Percentiles rank a stretch among this genome's conserved stretches.
Conservation (phyloP, 805 yeast species). For the Brettanomyces sp. region DNA sequence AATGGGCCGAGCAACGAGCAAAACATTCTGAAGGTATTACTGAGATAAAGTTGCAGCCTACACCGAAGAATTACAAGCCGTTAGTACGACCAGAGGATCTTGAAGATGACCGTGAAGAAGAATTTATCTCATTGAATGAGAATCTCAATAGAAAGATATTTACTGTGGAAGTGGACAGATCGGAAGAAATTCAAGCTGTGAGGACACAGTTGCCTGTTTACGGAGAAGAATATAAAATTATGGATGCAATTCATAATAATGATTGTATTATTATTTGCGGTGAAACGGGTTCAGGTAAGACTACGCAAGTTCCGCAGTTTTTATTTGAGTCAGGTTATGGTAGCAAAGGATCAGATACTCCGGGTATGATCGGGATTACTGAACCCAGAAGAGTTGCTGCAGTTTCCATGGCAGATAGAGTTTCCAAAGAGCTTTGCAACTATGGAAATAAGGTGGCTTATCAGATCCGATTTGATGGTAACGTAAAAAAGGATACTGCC, state of each 20-base stretch:
- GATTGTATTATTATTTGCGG: constrained; percentile 90
- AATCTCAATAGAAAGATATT: constrained; percentile 47
- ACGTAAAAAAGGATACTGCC: constrained; percentile 53
- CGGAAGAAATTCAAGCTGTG: constrained; percentile 53
- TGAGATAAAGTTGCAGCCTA: constrained; percentile 36
- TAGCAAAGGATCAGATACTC: constrained; percentile 42
- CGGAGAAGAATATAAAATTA: constrained; percentile 81
- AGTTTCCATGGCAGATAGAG: constrained; percentile 82
- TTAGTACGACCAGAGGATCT: constrained; percentile 61
- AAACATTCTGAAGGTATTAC: constrained; percentile 55
- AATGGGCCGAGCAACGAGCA: constrained; percentile 78
- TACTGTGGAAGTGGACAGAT: constrained; percentile 59
- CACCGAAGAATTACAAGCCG: constrained; percentile 47
- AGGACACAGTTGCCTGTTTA: constrained; percentile 79
- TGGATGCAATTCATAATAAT: constrained; percentile 93
- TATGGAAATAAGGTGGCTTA: constrained; percentile 65
- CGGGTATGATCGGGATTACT: constrained; percentile 94
- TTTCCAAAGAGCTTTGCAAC: constrained; percentile 64
- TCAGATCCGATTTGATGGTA: constrained; percentile 75
- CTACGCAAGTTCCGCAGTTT: constrained; percentile 97
- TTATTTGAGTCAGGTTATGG: constrained; percentile 91
- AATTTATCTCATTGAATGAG: constrained; percentile 49
- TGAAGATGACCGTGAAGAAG: constrained; percentile 58
- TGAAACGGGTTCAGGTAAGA: constrained; percentile 98
- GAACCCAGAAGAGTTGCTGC: constrained; percentile 96